Base-by-base conservation (phyloP, 2,329 filamentous ascomycete genomes). In the Aspergillus unguis region DNA sequence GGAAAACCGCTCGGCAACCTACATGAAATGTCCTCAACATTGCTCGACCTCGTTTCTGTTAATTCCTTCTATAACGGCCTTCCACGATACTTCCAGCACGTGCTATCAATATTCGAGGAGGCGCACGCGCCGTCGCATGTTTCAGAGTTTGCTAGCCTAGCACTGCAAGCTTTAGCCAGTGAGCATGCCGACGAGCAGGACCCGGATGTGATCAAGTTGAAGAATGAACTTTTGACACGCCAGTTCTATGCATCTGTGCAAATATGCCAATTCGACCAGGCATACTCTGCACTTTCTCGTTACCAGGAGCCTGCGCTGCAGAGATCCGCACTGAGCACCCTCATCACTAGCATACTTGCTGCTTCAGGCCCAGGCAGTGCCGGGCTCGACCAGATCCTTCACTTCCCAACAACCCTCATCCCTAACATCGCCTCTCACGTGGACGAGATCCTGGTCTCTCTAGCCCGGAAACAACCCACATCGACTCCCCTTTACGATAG, bases 31-130 rank as follows among this genome's bases (percentile, higher is more conserved):
- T 79, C 76, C 6, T 74, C 77, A 40, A 83, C 84, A 6, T 80
- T 96, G 10, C 79, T 97, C 25, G 85, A 88, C 49, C 84, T 90
- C 26, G 84, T 86, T 2, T 90, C 96, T 59, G 86, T 85, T 9
- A 76, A 78, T 48, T 76, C 68, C 48, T 85, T 87, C 65, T 80
- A 91, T 65, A 83, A 83, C 51, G 94, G 92, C 1, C 79, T 92
- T 37, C 82, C 90, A 4, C 85, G 83, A 57, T 99, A 96, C 73
- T 95, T 95, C 70, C 84, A 86, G 38, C 94, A 99, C 68, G 82
- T 97, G 46, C 82, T 92, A 9, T 80, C 84, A 23, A 79, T 99
- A 1, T 97, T 88, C 65, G 92, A 96, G 67, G 83, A 82, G 61
- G 81, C 84, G 40, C 87, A 86, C 60, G 85, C 86, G 0, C 89